These are phyloP conservation scores for Fraxinus sp. DNA, from an alignment of 305 asterid species.

Conservation along the genomic window DNA sequence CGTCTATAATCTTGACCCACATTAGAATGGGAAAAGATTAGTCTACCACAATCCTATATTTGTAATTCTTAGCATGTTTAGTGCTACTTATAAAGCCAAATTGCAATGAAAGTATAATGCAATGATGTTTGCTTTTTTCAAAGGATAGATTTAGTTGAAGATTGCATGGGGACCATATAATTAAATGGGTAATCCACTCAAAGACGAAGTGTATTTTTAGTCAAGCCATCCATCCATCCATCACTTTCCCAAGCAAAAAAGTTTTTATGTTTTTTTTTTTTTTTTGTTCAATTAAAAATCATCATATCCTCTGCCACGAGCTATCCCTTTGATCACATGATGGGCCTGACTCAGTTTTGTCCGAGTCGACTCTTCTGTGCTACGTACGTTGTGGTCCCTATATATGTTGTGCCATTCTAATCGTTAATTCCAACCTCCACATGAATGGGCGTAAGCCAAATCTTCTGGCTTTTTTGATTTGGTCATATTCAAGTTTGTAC, in stretches of 20 bases:
- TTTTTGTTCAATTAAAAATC: constrained; percentile 25
- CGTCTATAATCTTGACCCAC: background rate
- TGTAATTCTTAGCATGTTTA: background rate
- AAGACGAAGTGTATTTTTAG: constrained; percentile 16
- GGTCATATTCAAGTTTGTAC: background rate
- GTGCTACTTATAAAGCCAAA: background rate
- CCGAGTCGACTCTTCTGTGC: background rate
- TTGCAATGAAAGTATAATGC: background rate
- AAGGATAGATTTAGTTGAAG: background rate
- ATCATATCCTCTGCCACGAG: background rate
- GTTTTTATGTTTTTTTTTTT: background rate
- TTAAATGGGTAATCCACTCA: background rate
- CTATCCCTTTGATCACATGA: background rate
- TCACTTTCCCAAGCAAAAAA: constrained; percentile 20
- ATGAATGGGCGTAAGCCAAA: background rate
- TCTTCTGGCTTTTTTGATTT: background rate
- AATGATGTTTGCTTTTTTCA: constrained; percentile 19
- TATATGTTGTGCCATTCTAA: background rate
- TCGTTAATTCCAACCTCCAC: background rate
- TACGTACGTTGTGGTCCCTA: background rate
- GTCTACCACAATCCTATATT: constrained; percentile 5
- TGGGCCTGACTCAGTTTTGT: background rate
- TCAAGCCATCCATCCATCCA: constrained; percentile 20
- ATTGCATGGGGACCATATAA: constrained; percentile 18
- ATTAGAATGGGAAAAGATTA: background rate